Evolutionary conservation across 345 rosid species (phyloP), one percentile per base, ranked within the genome.

Genomic region (Populus pruinosa): DNA sequence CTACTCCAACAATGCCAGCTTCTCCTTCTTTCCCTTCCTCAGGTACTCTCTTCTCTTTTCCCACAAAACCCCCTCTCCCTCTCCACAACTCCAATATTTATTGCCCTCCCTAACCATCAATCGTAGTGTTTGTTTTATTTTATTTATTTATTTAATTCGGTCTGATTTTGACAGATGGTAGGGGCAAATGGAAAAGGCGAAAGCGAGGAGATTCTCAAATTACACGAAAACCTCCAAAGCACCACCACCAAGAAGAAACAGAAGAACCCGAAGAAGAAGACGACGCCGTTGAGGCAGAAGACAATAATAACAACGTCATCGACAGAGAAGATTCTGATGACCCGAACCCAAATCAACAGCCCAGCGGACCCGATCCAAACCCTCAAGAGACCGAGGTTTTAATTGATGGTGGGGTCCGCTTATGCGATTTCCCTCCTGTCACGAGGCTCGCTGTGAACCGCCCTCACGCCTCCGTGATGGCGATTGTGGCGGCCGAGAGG

Each of bases 121-220:
- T 33, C 20, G 9, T 2, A 2, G 31, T 29, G 3, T 33, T 71
- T 29, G 4, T 50, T 38, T 29, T 31, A 17, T 16, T 71, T 27
- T 71, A 0, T 71, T 21, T 33, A 33, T 33, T 29, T 31, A 10
- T 31, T 31, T 71, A 4, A 3, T 47, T 47, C 10, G 18, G 41
- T 71, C 53, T 4, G 38, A 35, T 72, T 14, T 73, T 59, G 23
- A 76, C 87, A 89, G 97, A 92, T 80, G 88, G 88, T 33, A 86
- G 94, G 31, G 93, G 93, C 73, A 91, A 86, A 85, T 93, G 98
- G 98, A 93, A 91, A 87, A 81, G 93, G 84, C 84, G 91, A 73
- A 89, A 85, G 89, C 84, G 96, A 72, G 96, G 96, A 72, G 96
- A 91, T 38, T 79, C 88, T 59, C 87, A 75, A 73, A 69, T 69